Percentiles rank a stretch among this genome's conserved stretches.
These are phyloP conservation scores for Torulaspora indica DNA, from an alignment of 805 yeast genomes.

Conservation along the genomic window DNA sequence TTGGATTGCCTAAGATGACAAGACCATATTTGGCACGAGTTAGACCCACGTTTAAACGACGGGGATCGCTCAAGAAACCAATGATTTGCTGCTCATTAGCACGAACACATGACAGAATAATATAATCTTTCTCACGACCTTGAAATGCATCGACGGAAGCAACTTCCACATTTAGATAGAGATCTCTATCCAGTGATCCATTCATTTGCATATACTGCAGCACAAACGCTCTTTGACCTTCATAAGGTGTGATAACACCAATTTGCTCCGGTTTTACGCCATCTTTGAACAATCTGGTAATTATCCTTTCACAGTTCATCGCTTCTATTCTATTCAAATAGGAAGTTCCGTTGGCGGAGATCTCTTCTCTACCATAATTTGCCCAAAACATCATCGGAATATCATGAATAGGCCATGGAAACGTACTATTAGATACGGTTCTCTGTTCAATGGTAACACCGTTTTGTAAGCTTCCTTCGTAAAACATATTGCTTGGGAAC, in stretches of 20 bases:
- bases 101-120: constrained; percentile 91
- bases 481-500: constrained; percentile 85
- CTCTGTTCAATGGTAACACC: constrained; percentile 82
- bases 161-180: constrained; percentile 72
- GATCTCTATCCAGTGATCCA: constrained; percentile 59
- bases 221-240: constrained; percentile 84
- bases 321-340: constrained; percentile 85
- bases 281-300: constrained; percentile 66
- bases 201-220: constrained; percentile 71
- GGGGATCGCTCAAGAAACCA: constrained; percentile 79
- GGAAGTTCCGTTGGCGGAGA: constrained; percentile 75
- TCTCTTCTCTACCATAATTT: constrained; percentile 82
- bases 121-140: constrained; percentile 94
- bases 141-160: constrained; percentile 98
- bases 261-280: constrained; percentile 78
- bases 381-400: constrained; percentile 97
- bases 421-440: constrained; percentile 47
- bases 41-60: constrained; percentile 84
- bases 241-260: constrained; percentile 92
- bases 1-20: constrained; percentile 78
- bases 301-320: constrained; percentile 74
- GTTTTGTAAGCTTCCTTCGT: constrained; percentile 87
- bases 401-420: constrained; percentile 88
- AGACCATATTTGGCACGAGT: constrained; percentile 85
- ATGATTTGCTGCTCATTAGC: constrained; percentile 69